A percentile compares a stretch with the other conserved stretches of the same genome.
phyloP scores from a whole-genome alignment of 257 asterid genomes.

The Gynochthodes officinalis region DNA sequence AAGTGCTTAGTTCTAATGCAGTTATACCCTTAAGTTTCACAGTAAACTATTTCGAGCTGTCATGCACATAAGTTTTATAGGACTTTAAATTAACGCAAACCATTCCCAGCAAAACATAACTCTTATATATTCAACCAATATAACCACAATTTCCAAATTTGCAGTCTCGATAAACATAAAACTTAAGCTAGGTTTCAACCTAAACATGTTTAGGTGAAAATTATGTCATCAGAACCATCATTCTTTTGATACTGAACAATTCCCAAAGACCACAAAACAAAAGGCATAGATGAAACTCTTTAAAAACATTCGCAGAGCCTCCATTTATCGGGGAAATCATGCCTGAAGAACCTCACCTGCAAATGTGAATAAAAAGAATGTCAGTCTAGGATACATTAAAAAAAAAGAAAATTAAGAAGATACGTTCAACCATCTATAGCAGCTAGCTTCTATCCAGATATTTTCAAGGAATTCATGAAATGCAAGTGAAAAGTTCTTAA shows the following conservation, averaged over 20 bases:
- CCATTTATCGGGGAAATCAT: conserved; percentile 2
- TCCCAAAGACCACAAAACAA: not conserved
- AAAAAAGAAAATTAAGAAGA: not conserved
- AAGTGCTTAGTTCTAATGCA: not conserved
- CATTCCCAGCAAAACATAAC: not conserved
- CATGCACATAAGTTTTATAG: not conserved
- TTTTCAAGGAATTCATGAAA: not conserved
- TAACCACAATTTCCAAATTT: not conserved
- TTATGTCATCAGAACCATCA: conserved; percentile 11
- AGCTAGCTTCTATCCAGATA: not conserved
- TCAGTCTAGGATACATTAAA: not conserved
- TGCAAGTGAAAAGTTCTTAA: not conserved
- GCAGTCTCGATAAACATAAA: not conserved
- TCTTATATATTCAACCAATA: not conserved
- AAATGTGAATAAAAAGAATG: not conserved
- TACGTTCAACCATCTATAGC: not conserved
- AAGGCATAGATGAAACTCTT: not conserved
- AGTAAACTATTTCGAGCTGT: not conserved
- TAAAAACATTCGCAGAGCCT: conserved; percentile 1
- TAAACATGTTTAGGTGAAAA: conserved; percentile 6
- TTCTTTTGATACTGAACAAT: conserved; percentile 6
- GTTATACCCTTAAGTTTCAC: not conserved
- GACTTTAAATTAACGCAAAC: not conserved
- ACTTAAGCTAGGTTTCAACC: not conserved
- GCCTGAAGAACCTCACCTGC: conserved; percentile 14